Conservation (phyloP, 371 early-diverging fungal genomes). For the Syncephalastrum monosporum region DNA sequence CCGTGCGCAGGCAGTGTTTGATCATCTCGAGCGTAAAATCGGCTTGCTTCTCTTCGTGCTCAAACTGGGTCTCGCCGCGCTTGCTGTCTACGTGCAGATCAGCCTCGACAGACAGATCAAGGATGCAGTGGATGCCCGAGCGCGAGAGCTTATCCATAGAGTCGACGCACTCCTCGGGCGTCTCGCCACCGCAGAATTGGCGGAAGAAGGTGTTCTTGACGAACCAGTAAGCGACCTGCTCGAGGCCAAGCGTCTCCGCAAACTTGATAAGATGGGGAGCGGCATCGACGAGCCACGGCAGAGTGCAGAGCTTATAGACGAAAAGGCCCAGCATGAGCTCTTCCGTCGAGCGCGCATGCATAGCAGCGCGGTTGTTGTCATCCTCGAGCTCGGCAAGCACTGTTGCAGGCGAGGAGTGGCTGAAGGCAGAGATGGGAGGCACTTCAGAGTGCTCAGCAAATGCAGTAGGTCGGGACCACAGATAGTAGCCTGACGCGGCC, state of each 20-base stretch:
- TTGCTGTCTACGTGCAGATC: conserved; percentile 62
- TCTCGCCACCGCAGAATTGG: conserved; percentile 95
- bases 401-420: conserved; percentile 22
- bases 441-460: conserved; percentile 10
- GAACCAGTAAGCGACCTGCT: conserved; percentile 61
- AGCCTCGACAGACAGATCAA: conserved; percentile 89
- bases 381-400: conserved; percentile 30
- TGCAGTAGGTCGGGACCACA: conserved; percentile 10
- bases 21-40: conserved; percentile 66
- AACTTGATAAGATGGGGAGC: conserved; percentile 48
- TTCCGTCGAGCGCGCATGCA: conserved; percentile 47
- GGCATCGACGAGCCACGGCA: conserved; percentile 40
- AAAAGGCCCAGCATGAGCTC: conserved; percentile 32
- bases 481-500: conserved; percentile 12
- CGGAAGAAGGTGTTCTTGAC: conserved; percentile 85
- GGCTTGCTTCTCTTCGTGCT: conserved; percentile 47
- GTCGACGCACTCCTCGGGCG: conserved; percentile 79
- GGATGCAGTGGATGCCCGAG: conserved; percentile 80
- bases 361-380: conserved; percentile 45
- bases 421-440: conserved; percentile 32
- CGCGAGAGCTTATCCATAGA: conserved; percentile 73
- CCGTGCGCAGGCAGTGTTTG: conserved; percentile 68
- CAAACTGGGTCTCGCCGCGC: conserved; percentile 22
- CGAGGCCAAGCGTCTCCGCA: conserved; percentile 60
- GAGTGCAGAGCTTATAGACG: conserved; percentile 39